Base-by-base conservation (phyloP, 148 eudicot genomes). In the Camellia sinensis region DNA sequence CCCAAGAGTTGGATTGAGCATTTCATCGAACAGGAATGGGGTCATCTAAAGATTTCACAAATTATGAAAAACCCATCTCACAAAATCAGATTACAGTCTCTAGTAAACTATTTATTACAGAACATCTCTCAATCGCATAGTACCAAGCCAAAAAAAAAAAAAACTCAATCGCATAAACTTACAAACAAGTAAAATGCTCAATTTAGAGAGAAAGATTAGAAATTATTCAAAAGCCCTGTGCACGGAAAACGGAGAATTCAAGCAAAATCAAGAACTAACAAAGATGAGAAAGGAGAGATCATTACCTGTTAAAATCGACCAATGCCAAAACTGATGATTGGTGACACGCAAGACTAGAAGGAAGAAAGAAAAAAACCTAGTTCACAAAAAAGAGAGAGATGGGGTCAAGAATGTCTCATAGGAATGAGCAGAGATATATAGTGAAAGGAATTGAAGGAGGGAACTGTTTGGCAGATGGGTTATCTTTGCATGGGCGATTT, bases 281-380 rank as follows among this genome's bases (percentile, higher is more conserved):
- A 46, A 37, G 53, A 54, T 3, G 12, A 60, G 63, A 60, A 60
- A 18, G 3, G 8, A 12, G 7, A n/a, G 37, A 63, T 21, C 67
- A 17, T 63, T 9, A 52, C 59, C 43, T 48, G 75, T 21, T 52
- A 50, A 71, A 11, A 52, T 13, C 75, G 37, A 45, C 40, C 13
- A 71, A 72, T 45, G 56, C 73, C 54, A 46, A 50, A 52, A 43
- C 75, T 22, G 43, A 19, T 9, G 75, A 13, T 72, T 72, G 22
- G 59, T 54, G 12, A 59, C 37, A 72, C 54, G 17, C n/a, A 68
- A 17, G 8, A 44, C 40, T 11, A 48, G 37, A 29, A 29, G 37
- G 37, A 29, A 29, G 37, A 29, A 29, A 29, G 37, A 29, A 29
- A 29, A 50, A 37, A 71, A 71, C 59, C 43, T 59, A 12, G 12